Percentiles rank a stretch among this genome's conserved stretches.
These are phyloP conservation scores for Leccinum barrowsii DNA, from an alignment of 768 basidiomycete species.

Conservation along the genomic window DNA sequence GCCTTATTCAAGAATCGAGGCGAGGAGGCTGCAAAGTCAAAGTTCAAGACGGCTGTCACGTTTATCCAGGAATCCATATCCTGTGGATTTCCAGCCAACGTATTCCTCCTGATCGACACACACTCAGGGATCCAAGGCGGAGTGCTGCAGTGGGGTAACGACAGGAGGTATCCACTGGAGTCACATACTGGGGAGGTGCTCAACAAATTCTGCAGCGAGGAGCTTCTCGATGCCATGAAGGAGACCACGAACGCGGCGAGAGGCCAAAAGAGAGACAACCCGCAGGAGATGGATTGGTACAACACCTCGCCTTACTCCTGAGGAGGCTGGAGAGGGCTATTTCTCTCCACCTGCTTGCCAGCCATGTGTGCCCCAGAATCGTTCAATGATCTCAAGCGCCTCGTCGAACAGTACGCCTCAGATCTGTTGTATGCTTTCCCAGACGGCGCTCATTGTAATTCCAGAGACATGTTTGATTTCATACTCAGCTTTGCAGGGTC, in stretches of 20 bases:
- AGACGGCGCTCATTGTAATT: background rate
- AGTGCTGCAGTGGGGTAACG: background rate
- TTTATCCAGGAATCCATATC: background rate
- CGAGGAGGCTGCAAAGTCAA: background rate
- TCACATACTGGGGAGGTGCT: background rate
- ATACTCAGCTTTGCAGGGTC: background rate
- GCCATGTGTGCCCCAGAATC: background rate
- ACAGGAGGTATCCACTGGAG: background rate
- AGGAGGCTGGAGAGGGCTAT: background rate
- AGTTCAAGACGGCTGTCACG: background rate
- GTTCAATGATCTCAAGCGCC: background rate
- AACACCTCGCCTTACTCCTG: background rate
- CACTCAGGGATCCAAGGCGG: background rate
- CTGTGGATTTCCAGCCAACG: background rate
- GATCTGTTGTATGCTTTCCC: background rate
- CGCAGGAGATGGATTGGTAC: background rate
- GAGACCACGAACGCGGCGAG: background rate
- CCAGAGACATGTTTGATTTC: background rate
- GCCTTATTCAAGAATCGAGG: background rate
- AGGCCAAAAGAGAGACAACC: background rate
- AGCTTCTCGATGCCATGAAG: background rate
- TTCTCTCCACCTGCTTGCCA: background rate
- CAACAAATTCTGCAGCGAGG: background rate
- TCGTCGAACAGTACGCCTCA: background rate
- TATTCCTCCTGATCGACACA: background rate